Evolutionary conservation across 148 eudicot genomes (phyloP).

Genomic region (Rhododendron mucronatum): DNA sequence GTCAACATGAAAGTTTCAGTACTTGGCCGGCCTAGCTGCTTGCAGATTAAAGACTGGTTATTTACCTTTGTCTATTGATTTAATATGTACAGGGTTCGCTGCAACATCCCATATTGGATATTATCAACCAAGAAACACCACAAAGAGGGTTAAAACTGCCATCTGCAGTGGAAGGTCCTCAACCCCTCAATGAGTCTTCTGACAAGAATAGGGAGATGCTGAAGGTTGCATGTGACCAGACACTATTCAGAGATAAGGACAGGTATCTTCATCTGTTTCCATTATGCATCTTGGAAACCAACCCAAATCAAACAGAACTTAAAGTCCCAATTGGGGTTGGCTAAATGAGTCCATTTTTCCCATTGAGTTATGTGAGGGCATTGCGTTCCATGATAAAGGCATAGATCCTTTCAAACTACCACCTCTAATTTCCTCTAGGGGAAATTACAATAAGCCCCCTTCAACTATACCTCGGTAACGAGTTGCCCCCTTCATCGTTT

Average conservation of each 20-base stretch:
- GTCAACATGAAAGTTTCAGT: background rate
- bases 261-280: conserved; percentile 35
- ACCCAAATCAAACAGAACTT: no score
- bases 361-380: no score
- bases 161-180: conserved; percentile 12
- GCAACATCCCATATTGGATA: conserved; percentile 73
- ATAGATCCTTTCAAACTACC: no score
- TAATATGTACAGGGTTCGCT: conserved; percentile 53
- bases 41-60: background rate
- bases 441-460: no score
- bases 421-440: no score
- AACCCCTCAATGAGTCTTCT: conserved; percentile 27
- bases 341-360: no score
- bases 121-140: conserved; percentile 42
- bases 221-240: conserved; percentile 34
- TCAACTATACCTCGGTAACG: no score
- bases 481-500: no score
- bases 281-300: background rate
- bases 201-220: conserved; percentile 33
- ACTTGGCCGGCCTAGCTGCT: background rate
- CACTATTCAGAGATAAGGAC: conserved; percentile 26
- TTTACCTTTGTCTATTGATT: background rate
- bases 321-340: no score
- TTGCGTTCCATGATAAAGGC: no score
- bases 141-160: conserved; percentile 35